Evolutionary conservation across 495 filamentous ascomycete species (phyloP).

Genomic region (Neurospora discreta): DNA sequence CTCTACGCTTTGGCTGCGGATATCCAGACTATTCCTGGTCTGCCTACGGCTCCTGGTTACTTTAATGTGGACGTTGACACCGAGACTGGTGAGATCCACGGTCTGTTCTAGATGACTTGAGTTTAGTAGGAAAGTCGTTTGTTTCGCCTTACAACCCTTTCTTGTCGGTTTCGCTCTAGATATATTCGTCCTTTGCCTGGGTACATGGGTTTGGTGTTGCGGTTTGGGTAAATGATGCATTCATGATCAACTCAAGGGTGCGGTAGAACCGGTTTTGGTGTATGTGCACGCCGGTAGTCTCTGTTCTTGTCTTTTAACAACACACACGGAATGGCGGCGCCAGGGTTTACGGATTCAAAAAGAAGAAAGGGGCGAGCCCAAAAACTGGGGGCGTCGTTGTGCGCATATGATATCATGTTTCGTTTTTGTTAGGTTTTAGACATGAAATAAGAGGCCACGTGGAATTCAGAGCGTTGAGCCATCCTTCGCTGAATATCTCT

Average conservation of each 20-base stretch:
- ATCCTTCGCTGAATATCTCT: not conserved
- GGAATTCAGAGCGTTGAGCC: not conserved
- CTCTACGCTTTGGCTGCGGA: constrained; percentile 93
- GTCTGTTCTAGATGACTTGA: constrained; percentile 60
- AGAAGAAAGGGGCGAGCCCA: not conserved
- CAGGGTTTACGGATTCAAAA: not conserved
- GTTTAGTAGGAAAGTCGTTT: not conserved
- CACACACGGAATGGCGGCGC: not conserved
- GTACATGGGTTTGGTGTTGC: not conserved
- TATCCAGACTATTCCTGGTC: constrained; percentile 94
- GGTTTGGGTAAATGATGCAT: constrained; percentile 1
- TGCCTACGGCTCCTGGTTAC: constrained; percentile 93
- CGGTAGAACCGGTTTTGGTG: not conserved
- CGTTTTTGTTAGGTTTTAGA: not conserved
- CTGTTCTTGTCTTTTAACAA: not conserved
- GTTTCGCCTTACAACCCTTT: not conserved
- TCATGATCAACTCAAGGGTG: constrained; percentile 15
- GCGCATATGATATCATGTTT: not conserved
- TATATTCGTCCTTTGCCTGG: not conserved
- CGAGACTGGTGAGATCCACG: constrained; percentile 92
- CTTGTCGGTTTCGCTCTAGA: not conserved
- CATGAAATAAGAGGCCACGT: not conserved
- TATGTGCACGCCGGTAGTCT: not conserved
- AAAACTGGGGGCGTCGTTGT: not conserved
- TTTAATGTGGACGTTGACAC: constrained; percentile 90